Evolutionary conservation across 225 moss, liverwort and hornwort species (phyloP), one percentile per base, ranked within the genome.

Genomic region (Pleurozium schreberi): DNA sequence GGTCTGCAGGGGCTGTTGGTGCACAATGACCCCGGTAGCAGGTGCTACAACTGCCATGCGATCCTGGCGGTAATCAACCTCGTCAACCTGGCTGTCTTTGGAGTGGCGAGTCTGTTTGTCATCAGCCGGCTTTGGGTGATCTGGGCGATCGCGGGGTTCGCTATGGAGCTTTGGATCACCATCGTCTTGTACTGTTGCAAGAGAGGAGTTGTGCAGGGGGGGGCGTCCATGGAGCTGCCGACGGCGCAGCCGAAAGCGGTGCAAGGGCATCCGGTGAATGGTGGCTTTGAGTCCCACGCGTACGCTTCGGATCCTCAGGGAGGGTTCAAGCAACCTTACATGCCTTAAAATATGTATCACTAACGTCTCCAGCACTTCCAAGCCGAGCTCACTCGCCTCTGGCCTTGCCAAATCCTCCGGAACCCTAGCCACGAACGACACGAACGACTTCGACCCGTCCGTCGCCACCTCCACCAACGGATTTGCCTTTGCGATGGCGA

Each of bases 361-460:
- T n/a, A n/a, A n/a, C n/a, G n/a, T n/a, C 31, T 87, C 88, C 31
- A 93, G 84, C 64, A 93, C 87, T 81, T 93, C 93, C 63, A 87
- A 84, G 75, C 66, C 87, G 13, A 93, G 81, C 57, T 81, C 87
- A 40, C 55, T 90, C 27, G 91, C 84, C 63, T 91, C 90, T 73
- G 93, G 91, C 38, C 86, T 86, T 49, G 74, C 80, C 42, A 93
- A 74, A 42, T 53, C 75, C 27, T 55, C 12, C 17, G 90, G 90
- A 53, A 90, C 58, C 10, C 30, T 34, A 19, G 75, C 76, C 38
- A 88, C 28, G 52, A 91, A 93, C 52, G 93, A 93, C 57, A 93
- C 91, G 62, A 91, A 93, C 18, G 84, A 88, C 75, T 91, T 93
- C 9, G 93, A 93, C 42, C 93, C 93, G 84, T 93, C 91, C 40